Conservation (phyloP, 352 stramenopile species). For the Phytophthora aleatoria region DNA sequence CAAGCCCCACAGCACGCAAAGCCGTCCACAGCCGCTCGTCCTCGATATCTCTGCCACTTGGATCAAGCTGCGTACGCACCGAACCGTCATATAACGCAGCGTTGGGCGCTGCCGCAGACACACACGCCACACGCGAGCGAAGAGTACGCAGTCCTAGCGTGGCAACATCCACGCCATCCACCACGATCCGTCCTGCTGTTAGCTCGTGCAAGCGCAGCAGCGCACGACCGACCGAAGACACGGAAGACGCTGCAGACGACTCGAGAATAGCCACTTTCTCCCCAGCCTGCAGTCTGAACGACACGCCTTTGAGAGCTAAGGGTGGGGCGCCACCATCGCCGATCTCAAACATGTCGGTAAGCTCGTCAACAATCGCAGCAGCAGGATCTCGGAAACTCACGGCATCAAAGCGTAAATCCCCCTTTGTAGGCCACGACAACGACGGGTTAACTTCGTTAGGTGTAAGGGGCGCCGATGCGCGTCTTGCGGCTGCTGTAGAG, state of each 20-base stretch:
- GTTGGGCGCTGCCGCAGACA: slow-evolving; percentile 94
- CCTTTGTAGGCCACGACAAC: slow-evolving; percentile 84
- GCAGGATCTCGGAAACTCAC: slow-evolving; percentile 90
- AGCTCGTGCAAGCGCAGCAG: slow-evolving; percentile 95
- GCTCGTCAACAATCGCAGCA: slow-evolving; percentile 30
- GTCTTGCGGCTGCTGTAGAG: slow-evolving; percentile 26
- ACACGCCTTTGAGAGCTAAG: slow-evolving; percentile 52
- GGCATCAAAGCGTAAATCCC: slow-evolving; percentile 88
- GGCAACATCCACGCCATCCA: slow-evolving; percentile 92
- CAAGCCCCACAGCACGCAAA: slow-evolving; percentile 57
- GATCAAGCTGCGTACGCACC: slow-evolving; percentile 93
- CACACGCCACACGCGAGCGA: slow-evolving; percentile 90
- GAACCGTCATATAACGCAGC: slow-evolving; percentile 89
- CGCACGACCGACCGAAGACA: slow-evolving; percentile 84
- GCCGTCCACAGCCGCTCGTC: slow-evolving; percentile 41
- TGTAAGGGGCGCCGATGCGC: slow-evolving; percentile 23
- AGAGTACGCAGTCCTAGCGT: slow-evolving; percentile 88
- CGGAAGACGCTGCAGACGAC: slow-evolving; percentile 82
- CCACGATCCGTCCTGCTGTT: slow-evolving; percentile 83
- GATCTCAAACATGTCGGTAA: slow-evolving; percentile 34
- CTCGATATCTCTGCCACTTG: slow-evolving; percentile 61
- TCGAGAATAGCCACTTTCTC: slow-evolving; percentile 94
- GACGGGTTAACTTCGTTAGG: slow-evolving; percentile 44
- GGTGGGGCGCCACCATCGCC: slow-evolving; percentile 60
- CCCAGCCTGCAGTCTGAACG: slow-evolving; percentile 79